phyloP scores from a whole-genome alignment of 305 asterid species.

The Solanum chacoense region DNA sequence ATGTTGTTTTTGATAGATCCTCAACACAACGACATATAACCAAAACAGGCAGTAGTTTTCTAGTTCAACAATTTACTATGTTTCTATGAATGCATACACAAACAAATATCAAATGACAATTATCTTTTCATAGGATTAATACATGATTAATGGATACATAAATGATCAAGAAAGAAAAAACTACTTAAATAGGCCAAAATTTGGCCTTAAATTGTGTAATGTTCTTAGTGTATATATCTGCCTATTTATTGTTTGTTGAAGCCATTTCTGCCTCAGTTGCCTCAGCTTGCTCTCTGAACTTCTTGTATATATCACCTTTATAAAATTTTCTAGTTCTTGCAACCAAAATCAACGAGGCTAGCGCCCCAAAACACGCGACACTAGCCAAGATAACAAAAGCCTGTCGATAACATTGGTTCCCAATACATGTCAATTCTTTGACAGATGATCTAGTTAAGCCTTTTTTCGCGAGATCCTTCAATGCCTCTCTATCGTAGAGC shows the following conservation, averaged over 20 bases:
- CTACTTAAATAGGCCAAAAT: not conserved
- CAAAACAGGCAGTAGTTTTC: not conserved
- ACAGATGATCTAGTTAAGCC: constrained; percentile 42
- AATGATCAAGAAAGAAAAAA: not conserved
- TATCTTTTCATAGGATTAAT: not conserved
- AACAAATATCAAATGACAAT: not conserved
- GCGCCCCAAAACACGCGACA: constrained; percentile 41
- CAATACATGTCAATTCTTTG: constrained; percentile 52
- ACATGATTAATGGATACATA: not conserved
- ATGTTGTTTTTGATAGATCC: not conserved
- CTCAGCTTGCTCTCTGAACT: constrained; percentile 39
- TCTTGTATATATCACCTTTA: constrained; percentile 54
- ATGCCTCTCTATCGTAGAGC: constrained; percentile 55
- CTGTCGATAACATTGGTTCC: constrained; percentile 34
- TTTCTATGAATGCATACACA: not conserved
- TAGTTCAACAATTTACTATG: not conserved
- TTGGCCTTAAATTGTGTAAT: not conserved
- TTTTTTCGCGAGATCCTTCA: constrained; percentile 31
- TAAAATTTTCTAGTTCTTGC: constrained; percentile 54
- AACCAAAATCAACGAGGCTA: constrained; percentile 43
- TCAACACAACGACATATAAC: not conserved
- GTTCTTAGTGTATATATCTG: not conserved
- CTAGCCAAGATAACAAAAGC: constrained; percentile 44
- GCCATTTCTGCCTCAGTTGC: constrained; percentile 16
- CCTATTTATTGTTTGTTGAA: constrained; percentile 4